Base-by-base conservation (phyloP, 805 yeast species). In the Lipomyces spencermartinsiae region DNA sequence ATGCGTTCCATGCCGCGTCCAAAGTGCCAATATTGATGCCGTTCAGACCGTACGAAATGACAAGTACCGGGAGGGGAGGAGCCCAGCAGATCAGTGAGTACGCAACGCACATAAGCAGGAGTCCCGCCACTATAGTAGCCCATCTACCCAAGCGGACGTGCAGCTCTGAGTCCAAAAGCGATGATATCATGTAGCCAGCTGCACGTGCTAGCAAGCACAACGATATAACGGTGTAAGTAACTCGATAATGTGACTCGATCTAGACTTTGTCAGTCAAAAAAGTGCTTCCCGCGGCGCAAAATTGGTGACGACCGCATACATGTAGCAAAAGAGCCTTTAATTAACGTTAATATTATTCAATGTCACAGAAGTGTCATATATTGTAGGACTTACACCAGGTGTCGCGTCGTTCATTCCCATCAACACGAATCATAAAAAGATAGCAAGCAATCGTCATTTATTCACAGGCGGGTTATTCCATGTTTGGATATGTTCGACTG, bases 131-230 rank as follows among this genome's bases (percentile, higher is more conserved):
- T 29, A 82, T 73, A 68, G 83, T 78, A 61, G 78, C 77, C 25
- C 76, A 76, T 58, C 80, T 79, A 0, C 86, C 86, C 3, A 86
- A 72, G 51, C 73, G 64, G 1, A 74, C 72, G 67, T 83, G 84
- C 61, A 86, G 66, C 60, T 78, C 74, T 71, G 84, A 84, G 9
- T 86, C 80, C 12, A 81, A 68, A n/a, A 81, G 72, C 0, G 89
- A 89, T 53, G 86, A 78, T 2, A 81, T 34, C n/a, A 86, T 82
- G 74, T 79, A 87, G 0, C 90, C 90, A 19, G 82, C 64, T 0
- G 89, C 88, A 73, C 82, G 85, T 49, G 85, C 80, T 63, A 87
- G 76, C 87, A 89, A 86, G 61, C 86, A 82, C 63, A 85, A 72
- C 1, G 90, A 86, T 1, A 86, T 87, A 16, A 85, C 72, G 1